Conservation (phyloP, 2,329 filamentous ascomycete species). For the Paradendryphiella salina region DNA sequence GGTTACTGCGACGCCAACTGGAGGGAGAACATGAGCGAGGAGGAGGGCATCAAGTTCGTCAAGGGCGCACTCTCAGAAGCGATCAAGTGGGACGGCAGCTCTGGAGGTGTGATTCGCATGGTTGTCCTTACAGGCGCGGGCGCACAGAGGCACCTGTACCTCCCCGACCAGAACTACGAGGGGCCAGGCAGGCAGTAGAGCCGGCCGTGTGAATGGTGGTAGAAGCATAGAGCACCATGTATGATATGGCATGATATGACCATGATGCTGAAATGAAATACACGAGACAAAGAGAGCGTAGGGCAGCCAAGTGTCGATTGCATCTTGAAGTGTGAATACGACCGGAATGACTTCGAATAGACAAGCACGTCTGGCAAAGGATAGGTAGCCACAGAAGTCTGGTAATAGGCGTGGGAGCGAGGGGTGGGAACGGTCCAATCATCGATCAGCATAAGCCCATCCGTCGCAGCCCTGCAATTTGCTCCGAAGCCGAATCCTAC, state of each 20-base stretch:
- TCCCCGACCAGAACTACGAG: constrained; percentile 84
- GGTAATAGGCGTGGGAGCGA: constrained; percentile 16
- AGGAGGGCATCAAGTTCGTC: constrained; percentile 88
- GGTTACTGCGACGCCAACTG: constrained; percentile 97
- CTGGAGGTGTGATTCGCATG: constrained; percentile 96
- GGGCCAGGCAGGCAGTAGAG: constrained; percentile 64
- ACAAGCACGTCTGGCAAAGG: constrained; percentile 8
- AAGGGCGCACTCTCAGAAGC: constrained; percentile 89
- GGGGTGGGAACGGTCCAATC: constrained; percentile 10
- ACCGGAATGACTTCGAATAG: constrained; percentile 1
- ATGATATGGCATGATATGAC: constrained; percentile 21
- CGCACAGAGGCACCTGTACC: constrained; percentile 89
- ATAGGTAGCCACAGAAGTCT: constrained; percentile 2
- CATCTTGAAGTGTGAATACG: neutral
- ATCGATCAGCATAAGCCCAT: constrained; percentile 11
- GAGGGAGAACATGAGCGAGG: constrained; percentile 91
- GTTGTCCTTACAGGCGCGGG: constrained; percentile 91
- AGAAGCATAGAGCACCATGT: constrained; percentile 6
- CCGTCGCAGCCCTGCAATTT: neutral
- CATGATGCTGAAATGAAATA: constrained; percentile 12
- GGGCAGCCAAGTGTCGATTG: neutral
- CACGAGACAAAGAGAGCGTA: constrained; percentile 4
- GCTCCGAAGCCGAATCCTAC: neutral
- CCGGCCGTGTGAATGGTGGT: neutral
- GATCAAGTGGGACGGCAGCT: constrained; percentile 99